Percentiles rank a stretch among this genome's conserved stretches.
These are phyloP conservation scores for Candida quercuum DNA, from an alignment of 805 yeast genomes.

Conservation along the genomic window DNA sequence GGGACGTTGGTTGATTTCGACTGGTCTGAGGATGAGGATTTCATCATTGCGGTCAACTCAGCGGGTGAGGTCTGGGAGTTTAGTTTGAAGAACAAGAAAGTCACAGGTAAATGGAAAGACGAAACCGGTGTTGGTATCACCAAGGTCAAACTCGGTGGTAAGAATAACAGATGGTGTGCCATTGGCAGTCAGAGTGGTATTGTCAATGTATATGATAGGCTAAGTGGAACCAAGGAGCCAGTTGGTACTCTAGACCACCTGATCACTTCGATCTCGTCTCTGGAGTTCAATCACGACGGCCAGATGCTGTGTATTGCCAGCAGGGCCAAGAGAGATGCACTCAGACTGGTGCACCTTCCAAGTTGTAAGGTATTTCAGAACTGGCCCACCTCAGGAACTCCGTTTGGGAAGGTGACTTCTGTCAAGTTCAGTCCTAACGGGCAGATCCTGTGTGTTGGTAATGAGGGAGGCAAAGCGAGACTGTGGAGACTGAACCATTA, in stretches of 20 bases:
- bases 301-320: conserved; percentile 85
- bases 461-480: conserved; percentile 85
- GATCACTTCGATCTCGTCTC: conserved; percentile 70
- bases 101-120: conserved; percentile 74
- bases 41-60: conserved; percentile 58
- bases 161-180: conserved; percentile 74
- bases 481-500: conserved; percentile 88
- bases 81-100: conserved; percentile 42
- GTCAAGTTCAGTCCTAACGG: conserved; percentile 74
- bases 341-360: conserved; percentile 83
- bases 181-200: conserved; percentile 86
- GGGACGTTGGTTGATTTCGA: conserved; percentile 81
- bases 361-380: conserved; percentile 80
- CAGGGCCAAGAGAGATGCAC: conserved; percentile 77
- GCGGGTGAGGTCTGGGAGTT: conserved; percentile 92
- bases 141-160: conserved; percentile 65
- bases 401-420: conserved; percentile 87
- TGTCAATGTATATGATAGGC: conserved; percentile 76
- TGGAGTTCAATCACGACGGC: conserved; percentile 80
- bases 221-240: conserved; percentile 41
- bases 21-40: conserved; percentile 44
- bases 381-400: conserved; percentile 98
- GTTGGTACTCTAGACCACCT: conserved; percentile 67
- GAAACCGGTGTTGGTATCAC: conserved; percentile 84
- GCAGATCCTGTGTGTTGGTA: conserved; percentile 84